Conservation (phyloP, 495 filamentous ascomycete genomes). For the Physcia stellaris region DNA sequence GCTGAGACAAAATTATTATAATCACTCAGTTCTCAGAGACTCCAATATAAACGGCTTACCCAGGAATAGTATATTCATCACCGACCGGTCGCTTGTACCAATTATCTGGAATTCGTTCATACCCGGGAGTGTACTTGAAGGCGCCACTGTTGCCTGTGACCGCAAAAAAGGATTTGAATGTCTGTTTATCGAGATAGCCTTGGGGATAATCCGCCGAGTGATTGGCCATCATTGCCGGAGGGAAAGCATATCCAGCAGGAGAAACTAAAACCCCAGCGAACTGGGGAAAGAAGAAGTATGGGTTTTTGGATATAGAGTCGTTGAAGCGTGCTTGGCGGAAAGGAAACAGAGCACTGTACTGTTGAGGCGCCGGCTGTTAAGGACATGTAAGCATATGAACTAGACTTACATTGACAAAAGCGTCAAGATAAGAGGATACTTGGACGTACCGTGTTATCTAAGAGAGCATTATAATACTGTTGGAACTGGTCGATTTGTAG, state of each 20-base stretch:
- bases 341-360: slow-evolving; percentile 6
- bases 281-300: slow-evolving; percentile 39
- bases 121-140: slow-evolving; percentile 29
- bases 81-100: slow-evolving; percentile 41
- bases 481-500: slow-evolving; percentile 19
- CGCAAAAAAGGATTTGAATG: slow-evolving; percentile 33
- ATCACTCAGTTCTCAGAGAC: too few relatives aligned
- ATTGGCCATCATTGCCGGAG: slow-evolving; percentile 31
- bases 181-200: slow-evolving; percentile 26
- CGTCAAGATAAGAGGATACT: neutral
- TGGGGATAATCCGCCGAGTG: slow-evolving; percentile 31
- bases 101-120: slow-evolving; percentile 44
- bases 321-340: slow-evolving; percentile 23
- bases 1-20: slow-evolving; percentile 15
- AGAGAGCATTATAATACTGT: slow-evolving; percentile 9
- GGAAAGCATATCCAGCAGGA: slow-evolving; percentile 34
- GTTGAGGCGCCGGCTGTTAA: slow-evolving; percentile 7
- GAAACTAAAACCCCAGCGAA: slow-evolving; percentile 32
- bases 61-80: slow-evolving; percentile 17
- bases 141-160: slow-evolving; percentile 27
- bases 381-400: neutral
- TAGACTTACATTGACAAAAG: neutral
- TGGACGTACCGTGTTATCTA: slow-evolving; percentile 5
- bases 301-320: slow-evolving; percentile 35
- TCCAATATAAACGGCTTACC: neutral